Evolutionary conservation across 1,284 basidiomycete genomes (phyloP), one percentile per base, ranked within the genome.

Genomic region (Xanthoconium separans): DNA sequence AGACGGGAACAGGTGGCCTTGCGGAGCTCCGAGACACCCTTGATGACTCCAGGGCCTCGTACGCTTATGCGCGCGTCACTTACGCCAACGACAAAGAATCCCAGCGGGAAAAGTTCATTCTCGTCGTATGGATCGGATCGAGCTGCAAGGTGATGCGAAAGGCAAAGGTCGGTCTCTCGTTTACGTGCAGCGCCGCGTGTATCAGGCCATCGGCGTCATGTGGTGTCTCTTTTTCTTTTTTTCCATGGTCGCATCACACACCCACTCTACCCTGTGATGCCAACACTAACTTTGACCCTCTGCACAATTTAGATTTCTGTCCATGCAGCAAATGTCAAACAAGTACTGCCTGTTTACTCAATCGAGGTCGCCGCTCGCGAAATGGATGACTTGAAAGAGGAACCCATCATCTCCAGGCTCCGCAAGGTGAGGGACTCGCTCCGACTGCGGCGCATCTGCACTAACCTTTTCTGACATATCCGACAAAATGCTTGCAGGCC

Each of bases 1-100:
- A 79, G 65, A 93, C 89, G 20, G 93, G 93, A 47, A 81, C 82
- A 42, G 90, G 87, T 42, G 90, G 90, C 54, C 80, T 95, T 34
- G 64, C 75, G 27, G 92, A 95, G 74, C 81, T 95, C 58, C 79
- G 82, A 50, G 83, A 89, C n/a, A 74, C 77, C 47, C 77, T 95
- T 29, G 79, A 90, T 63, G 87, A 91, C 45, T 73, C 77, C 53
- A 87, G 83, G 66, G 93, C 90, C 20, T 91, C 87, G 42, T 95
- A 82, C 67, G 93, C 83, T 44, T 95, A 95, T 70, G 89, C 77
- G 46, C 87, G 91, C 62, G 82, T 96, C 59, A 79, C 82, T 61
- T 95, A 91, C 71, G 80, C 89, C 51, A 95, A 94, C 66, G 92
- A 91, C 75, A 89, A 87, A 76, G 89, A 91, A 75, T 87, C 85